Evolutionary conservation across 129 eudicot species (phyloP).

Genomic region (Flaveria trinervia): DNA sequence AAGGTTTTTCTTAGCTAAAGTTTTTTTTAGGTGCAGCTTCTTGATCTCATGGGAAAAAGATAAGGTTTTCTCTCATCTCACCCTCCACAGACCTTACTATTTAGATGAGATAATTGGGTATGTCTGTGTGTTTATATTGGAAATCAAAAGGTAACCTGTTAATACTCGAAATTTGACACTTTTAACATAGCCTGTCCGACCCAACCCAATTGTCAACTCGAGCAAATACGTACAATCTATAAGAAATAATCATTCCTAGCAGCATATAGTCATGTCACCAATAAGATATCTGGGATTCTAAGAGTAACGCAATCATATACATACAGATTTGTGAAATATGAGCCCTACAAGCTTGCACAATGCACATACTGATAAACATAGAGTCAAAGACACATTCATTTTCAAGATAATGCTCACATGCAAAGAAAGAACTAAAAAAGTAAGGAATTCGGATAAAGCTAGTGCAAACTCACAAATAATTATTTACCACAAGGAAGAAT

Average conservation of each 20-base stretch:
- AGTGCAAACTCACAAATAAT: not conserved
- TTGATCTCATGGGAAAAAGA: no score
- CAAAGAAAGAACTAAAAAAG: not conserved
- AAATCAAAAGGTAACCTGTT: not conserved
- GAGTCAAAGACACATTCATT: not conserved
- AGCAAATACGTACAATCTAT: not conserved
- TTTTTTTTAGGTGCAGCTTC: no score
- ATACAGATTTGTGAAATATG: no score
- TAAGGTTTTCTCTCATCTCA: no score
- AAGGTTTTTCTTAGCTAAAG: no score
- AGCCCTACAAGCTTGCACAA: no score
- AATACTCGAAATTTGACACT: not conserved
- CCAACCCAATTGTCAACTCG: not conserved
- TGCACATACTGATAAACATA: not conserved
- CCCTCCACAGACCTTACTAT: no score
- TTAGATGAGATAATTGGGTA: no score
- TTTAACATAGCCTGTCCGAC: not conserved
- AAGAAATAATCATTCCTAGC: not conserved
- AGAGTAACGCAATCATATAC: no score
- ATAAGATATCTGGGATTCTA: no score
- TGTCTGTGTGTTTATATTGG: not conserved
- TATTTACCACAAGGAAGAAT: conserved; percentile 5
- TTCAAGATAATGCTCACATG: not conserved
- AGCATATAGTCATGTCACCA: no score
- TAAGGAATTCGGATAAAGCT: not conserved